Evolutionary conservation across 2,329 filamentous ascomycete species (phyloP), one percentile per base, ranked within the genome.

Genomic region (Tolypocladium pustulatum): DNA sequence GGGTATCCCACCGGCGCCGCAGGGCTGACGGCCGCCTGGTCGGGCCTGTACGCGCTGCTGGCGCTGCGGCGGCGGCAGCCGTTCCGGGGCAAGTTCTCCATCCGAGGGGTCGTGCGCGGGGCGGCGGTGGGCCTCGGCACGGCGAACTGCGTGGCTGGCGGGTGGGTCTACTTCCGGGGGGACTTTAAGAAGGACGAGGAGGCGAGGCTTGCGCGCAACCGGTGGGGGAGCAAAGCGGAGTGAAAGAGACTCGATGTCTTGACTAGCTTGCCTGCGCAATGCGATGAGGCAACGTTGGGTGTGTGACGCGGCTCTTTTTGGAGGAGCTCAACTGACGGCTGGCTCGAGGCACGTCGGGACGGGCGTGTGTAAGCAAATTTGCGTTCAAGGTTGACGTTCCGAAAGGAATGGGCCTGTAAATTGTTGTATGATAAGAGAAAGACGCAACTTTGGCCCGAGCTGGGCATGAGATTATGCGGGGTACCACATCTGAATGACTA

Each of bases 1-100:
- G 82, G 82, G 60, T 83, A 80, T 72, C 78, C 77, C 61, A 81
- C 79, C 56, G 81, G 82, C 66, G 76, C 76, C 59, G 82, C 81
- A 2, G 82, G 81, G 56, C 71, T 84, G 59, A 76, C 79, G 0
- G 79, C 79, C 57, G 81, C 82, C 20, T 81, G 80, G 72, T 82
- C 79, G 52, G 82, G 81, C 36, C 73, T 84, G 20, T 85, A 85
- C 68, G 77, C 78, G 4, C 71, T 85, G 41, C 72, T 84, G 55
- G 81, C 82, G 1, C 68, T 82, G 61, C 78, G 82, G 4, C 70
- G 76, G 51, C 71, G 78, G 25, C 75, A 76, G 64, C 61, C 68
- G 46, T 56, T 72, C n/a, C 69, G 71, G 40, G 66, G 69, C 49
- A 77, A 76, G 60, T 75, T 83, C 63, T 74, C 75, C 15, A 68